phyloP scores from a whole-genome alignment of 202 grass and related monocot genomes.

The Digitaria exilis region DNA sequence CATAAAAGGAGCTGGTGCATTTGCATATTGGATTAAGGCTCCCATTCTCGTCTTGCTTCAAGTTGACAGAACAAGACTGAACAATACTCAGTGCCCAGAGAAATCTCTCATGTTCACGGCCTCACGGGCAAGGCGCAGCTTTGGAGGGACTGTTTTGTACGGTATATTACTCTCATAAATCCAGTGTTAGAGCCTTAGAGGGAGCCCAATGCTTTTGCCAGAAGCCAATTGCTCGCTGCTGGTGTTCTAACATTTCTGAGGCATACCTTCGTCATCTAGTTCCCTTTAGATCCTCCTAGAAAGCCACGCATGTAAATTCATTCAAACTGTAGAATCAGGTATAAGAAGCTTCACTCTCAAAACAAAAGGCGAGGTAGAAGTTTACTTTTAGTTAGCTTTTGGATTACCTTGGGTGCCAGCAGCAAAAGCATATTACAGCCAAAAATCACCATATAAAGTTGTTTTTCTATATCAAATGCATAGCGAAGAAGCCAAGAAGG shows the following conservation, averaged over 20 bases:
- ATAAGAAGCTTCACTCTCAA: conserved; percentile 16
- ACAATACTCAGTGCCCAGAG: conserved; percentile 89
- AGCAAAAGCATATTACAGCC: conserved; percentile 92
- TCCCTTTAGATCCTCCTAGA: conserved; percentile 89
- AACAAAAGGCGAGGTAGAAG: not conserved
- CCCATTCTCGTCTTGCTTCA: conserved; percentile 88
- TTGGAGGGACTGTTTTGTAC: conserved; percentile 75
- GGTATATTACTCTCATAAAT: conserved; percentile 53
- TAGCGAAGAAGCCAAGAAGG: conserved; percentile 88
- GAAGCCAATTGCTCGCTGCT: conserved; percentile 81
- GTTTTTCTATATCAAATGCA: conserved; percentile 70
- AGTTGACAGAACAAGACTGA: conserved; percentile 66
- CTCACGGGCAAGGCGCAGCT: conserved; percentile 84
- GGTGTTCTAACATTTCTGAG: conserved; percentile 66
- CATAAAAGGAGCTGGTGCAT: conserved; percentile 88
- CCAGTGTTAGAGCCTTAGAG: conserved; percentile 44
- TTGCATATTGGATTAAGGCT: conserved; percentile 84
- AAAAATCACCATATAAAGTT: conserved; percentile 95
- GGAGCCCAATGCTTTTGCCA: conserved; percentile 93
- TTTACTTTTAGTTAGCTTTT: conserved; percentile 21
- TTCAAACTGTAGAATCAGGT: conserved; percentile 39
- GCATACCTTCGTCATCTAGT: conserved; percentile 78
- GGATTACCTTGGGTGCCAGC: conserved; percentile 80
- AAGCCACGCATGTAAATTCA: conserved; percentile 40
- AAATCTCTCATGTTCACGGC: conserved; percentile 90